Base-by-base conservation (phyloP, 2,329 filamentous ascomycete genomes). In the Calonectria naviculata region DNA sequence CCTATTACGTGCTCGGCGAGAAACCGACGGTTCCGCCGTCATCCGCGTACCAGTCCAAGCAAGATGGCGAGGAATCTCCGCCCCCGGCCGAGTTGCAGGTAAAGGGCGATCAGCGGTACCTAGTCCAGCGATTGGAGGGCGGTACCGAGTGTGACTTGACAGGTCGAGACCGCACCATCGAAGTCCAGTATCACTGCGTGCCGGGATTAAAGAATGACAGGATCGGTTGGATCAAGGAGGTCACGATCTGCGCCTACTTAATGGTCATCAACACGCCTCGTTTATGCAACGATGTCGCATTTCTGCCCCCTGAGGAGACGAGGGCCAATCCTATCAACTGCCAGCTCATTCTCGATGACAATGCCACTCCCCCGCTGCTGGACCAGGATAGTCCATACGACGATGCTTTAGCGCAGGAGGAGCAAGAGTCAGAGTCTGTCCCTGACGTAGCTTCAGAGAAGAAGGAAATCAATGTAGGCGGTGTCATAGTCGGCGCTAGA, bases 261-360 rank as follows among this genome's bases (percentile, higher is more conserved):
- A 98, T 98, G 95, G 91, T 97, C 36, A 90, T 98, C 73, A 93
- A 97, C 80, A 98, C 95, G 0, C 94, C 95, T 0, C 92, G 95
- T 1, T 90, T 98, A 15, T 98, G 95, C 84, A 91, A 93, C 79
- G 95, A 98, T 76, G 90, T 94, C 12, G 95, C 95, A 12, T 98
- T 98, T 81, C 86, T 93, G 65, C 95, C 95, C 0, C 94, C 95
- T 0, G 91, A 93, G 76, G 92, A 94, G 72, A 93, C 93, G 66
- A 90, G 90, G 69, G 92, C 94, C 7, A 93, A 97, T 80, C 84
- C 90, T 12, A 95, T 98, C 72, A 90, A 88, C 72, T 98, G 95
- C 81, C 89, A 90, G 29, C 90, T 92, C 67, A 92, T 98, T 63
- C 85, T 95, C 19, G 78, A 81, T 26, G 81, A 91, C 31, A 73